These are phyloP conservation scores for Coleophoma crateriformis DNA, from an alignment of 2,329 filamentous ascomycete genomes.

Conservation along the genomic window DNA sequence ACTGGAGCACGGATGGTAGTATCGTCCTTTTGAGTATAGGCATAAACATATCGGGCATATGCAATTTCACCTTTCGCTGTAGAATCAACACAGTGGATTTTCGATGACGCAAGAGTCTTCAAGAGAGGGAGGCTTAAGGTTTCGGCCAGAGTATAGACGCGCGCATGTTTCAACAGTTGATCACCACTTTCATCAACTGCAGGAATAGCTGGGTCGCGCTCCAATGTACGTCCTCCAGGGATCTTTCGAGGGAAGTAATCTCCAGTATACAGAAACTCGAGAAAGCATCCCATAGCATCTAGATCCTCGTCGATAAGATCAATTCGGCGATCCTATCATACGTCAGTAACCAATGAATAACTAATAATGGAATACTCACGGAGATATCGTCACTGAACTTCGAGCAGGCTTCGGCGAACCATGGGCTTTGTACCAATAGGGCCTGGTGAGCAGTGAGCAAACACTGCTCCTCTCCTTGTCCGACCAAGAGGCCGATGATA, in stretches of 20 bases:
- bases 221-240: slow-evolving; percentile 59
- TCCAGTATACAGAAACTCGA: slow-evolving; percentile 79
- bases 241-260: slow-evolving; percentile 78
- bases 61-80: slow-evolving; percentile 86
- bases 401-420: slow-evolving; percentile 59
- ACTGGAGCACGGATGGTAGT: slow-evolving; percentile 72
- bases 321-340: slow-evolving; percentile 55
- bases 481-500: slow-evolving; percentile 62
- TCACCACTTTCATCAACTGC: slow-evolving; percentile 70
- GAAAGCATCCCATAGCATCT: slow-evolving; percentile 71
- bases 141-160: slow-evolving; percentile 82
- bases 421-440: slow-evolving; percentile 69
- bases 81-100: slow-evolving; percentile 87
- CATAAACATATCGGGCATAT: slow-evolving; percentile 88
- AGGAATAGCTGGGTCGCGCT: slow-evolving; percentile 61
- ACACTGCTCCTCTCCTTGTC: slow-evolving; percentile 51
- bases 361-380: slow-evolving; percentile 36
- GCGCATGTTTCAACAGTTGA: slow-evolving; percentile 82
- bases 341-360: not conserved
- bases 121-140: slow-evolving; percentile 66
- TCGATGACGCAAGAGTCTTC: slow-evolving; percentile 73
- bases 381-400: slow-evolving; percentile 55
- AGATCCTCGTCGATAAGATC: slow-evolving; percentile 62
- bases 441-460: slow-evolving; percentile 75
- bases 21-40: slow-evolving; percentile 65